These are phyloP conservation scores for Rhodomyrtus tomentosa DNA, from an alignment of 345 rosid species.

Conservation along the genomic window DNA sequence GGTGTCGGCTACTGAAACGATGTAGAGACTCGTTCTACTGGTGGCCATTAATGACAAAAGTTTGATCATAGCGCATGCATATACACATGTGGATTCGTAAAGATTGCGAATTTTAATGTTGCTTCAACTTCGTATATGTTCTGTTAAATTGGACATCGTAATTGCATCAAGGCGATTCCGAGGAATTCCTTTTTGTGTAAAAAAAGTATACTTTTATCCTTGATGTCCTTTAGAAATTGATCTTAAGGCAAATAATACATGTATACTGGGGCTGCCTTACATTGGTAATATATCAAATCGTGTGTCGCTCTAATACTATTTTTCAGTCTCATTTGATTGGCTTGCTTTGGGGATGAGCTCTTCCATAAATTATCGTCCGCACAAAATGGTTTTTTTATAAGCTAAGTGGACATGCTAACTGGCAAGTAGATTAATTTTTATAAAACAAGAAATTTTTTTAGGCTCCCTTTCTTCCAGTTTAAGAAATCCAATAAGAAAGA, in stretches of 20 bases:
- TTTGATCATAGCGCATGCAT: neutral
- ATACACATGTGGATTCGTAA: neutral
- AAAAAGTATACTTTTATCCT: neutral
- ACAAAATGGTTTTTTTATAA: neutral
- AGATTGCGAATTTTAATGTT: too few species aligned
- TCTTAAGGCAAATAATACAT: neutral
- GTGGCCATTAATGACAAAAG: neutral
- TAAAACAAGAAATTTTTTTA: neutral
- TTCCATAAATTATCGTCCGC: neutral
- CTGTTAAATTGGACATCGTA: too few species aligned
- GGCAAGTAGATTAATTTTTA: neutral
- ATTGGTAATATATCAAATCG: neutral
- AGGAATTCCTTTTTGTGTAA: too few species aligned
- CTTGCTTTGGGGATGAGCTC: neutral
- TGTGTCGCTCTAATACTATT: neutral
- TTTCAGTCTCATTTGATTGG: neutral
- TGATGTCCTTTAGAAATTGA: neutral
- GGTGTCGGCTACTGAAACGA: neutral
- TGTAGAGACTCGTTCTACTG: neutral
- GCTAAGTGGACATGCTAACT: neutral
- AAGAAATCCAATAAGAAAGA: neutral
- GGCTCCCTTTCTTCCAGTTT: neutral
- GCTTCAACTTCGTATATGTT: neutral
- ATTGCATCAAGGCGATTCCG: too few species aligned
- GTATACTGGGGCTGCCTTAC: neutral